These are phyloP conservation scores for Teunomyces cretensis DNA, from an alignment of 805 yeast species.

Conservation along the genomic window DNA sequence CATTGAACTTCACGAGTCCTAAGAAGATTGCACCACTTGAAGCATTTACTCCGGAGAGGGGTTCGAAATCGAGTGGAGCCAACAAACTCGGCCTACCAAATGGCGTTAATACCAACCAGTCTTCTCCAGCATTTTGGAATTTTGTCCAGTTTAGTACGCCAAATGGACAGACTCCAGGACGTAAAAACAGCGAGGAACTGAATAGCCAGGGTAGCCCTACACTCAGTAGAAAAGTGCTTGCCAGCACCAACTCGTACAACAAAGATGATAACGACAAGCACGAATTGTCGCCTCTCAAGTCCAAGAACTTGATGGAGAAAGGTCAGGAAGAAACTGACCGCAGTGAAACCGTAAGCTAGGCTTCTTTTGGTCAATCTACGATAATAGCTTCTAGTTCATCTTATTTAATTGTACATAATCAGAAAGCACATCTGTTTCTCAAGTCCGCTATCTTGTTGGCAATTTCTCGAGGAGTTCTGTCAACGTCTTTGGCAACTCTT, in stretches of 20 bases:
- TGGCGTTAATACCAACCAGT: conserved; percentile 44
- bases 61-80: conserved; percentile 25
- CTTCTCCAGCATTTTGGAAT: conserved; percentile 93
- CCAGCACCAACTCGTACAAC: conserved; percentile 4
- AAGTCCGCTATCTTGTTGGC: conserved; percentile 53
- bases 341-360: conserved; percentile 1
- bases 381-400: neutral
- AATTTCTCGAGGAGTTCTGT: conserved; percentile 48
- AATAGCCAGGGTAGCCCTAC: conserved; percentile 43
- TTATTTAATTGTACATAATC: neutral
- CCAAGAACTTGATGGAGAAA: conserved; percentile 6
- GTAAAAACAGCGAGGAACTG: conserved; percentile 40
- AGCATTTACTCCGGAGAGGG: conserved; percentile 46
- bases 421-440: conserved; percentile 34
- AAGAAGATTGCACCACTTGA: conserved; percentile 42
- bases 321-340: conserved; percentile 2
- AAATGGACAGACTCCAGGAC: conserved; percentile 42
- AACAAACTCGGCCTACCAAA: conserved; percentile 20
- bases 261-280: conserved; percentile 15
- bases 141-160: conserved; percentile 72
- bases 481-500: conserved; percentile 41
- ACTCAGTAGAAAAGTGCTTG: conserved; percentile 25
- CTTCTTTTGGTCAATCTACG: neutral
- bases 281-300: conserved; percentile 17
- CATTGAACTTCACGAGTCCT: conserved; percentile 41